phyloP scores from a whole-genome alignment of 164 flowering plant genomes.

The Vitis rotundifolia region DNA sequence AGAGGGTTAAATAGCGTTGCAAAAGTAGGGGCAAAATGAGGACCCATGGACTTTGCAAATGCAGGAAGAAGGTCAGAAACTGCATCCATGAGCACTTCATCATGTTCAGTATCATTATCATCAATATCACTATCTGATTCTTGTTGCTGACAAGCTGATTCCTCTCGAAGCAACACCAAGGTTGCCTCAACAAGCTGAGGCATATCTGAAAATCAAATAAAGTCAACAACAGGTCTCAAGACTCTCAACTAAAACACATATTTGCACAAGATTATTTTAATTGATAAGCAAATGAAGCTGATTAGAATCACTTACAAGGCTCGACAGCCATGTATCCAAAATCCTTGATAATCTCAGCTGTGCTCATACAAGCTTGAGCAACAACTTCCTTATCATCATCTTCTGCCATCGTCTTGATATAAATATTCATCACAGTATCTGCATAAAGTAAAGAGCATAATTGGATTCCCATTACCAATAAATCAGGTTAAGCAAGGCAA shows the following conservation, averaged over 20 bases:
- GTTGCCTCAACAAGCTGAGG: conserved; percentile 82
- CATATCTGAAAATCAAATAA: conserved; percentile 51
- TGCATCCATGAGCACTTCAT: conserved; percentile 98
- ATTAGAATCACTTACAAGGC: conserved; percentile 52
- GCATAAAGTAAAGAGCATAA: conserved; percentile 17
- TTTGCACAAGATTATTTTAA: conserved; percentile 3
- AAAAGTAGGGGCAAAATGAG: conserved; percentile 83
- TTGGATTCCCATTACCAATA: conserved; percentile 1
- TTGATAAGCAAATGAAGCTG: conserved; percentile 4
- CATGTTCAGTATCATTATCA: conserved; percentile 77
- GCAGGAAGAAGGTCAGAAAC: conserved; percentile 97
- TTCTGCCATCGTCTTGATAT: conserved; percentile 78
- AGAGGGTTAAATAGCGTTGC: conserved; percentile 77
- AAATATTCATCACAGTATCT: conserved; percentile 79
- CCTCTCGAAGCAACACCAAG: conserved; percentile 64
- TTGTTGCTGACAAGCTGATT: conserved; percentile 79
- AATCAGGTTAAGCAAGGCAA: not conserved
- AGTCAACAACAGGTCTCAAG: not conserved
- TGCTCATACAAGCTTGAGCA: conserved; percentile 83
- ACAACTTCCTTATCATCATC: conserved; percentile 99
- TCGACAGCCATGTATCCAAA: conserved; percentile 72
- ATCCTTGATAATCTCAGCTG: conserved; percentile 77
- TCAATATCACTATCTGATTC: conserved; percentile 83
- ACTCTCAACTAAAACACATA: not conserved
- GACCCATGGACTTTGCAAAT: conserved; percentile 92